Evolutionary conservation across 257 asterid species (phyloP), one percentile per base, ranked within the genome.

Genomic region (Lithospermum erythrorhizon): DNA sequence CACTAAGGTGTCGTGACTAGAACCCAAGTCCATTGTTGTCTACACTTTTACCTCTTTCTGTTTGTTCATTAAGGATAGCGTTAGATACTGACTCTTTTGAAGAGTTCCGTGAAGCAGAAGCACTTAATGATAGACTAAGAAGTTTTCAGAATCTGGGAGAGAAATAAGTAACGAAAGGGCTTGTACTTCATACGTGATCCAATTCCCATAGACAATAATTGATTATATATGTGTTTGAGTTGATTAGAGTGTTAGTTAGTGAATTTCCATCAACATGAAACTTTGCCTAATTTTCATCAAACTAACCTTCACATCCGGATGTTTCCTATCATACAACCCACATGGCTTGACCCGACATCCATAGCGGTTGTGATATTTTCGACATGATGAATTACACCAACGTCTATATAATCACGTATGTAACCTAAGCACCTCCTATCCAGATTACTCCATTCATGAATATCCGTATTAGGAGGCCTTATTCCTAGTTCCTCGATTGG

Each of bases 231-330:
- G 3, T 63, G 63, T 23, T 61, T 55, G 21, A 71, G 63, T 14
- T 37, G 13, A 65, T 60, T 65, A 71, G 65, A 55, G 17, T 65
- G 71, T 53, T 65, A 9, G 57, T 25, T 9, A 71, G 21, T 32
- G 48, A 35, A 30, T 63, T 6, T 1, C 45, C 45, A 32, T 32
- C 45, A 6, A 32, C 45, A 9, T 9, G 8, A 3, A 32, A 32
- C 9, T 2, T 32, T 32, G 4, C 9, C 4, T 5, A 32, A 10
- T 9, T 32, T 32, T 10, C 11, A 2, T 32, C 8, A 32, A 9
- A 9, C 11, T 32, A 1, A 32, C 11, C 11, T 32, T 32, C 1
- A n/a, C 8, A 10, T 9, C 8, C 45, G 1, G 45, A 32, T 3
- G 45, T 7, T 9, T 32, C 11, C 45, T 32, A 6, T 32, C 9